phyloP scores from a whole-genome alignment of 2,329 filamentous ascomycete genomes.

The Aspergillus niger region DNA sequence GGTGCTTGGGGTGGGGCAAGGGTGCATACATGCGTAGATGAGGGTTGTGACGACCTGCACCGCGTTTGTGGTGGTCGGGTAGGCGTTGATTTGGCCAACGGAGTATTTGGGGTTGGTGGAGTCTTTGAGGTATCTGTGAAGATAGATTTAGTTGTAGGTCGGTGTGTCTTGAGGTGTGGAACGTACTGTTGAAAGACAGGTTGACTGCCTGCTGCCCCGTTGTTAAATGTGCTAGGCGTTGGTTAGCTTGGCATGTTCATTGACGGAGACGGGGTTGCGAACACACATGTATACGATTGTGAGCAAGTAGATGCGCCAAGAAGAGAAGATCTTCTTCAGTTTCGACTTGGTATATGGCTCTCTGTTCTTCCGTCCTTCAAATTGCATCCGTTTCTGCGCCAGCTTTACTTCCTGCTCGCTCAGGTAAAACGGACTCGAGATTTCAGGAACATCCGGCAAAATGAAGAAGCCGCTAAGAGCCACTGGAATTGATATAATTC shows the following conservation, averaged over 20 bases:
- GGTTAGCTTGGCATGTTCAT: background rate
- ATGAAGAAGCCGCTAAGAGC: constrained; percentile 53
- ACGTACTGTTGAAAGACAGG: constrained; percentile 57
- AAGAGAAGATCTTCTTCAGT: constrained; percentile 61
- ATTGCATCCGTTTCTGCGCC: constrained; percentile 53
- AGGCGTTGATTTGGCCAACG: constrained; percentile 52
- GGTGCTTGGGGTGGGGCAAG: no score
- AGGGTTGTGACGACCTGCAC: constrained; percentile 62
- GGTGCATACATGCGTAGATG: constrained; percentile 56
- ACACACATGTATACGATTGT: constrained; percentile 58
- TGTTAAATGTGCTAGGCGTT: constrained; percentile 58
- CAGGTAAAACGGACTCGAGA: constrained; percentile 53
- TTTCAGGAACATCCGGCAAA: constrained; percentile 55
- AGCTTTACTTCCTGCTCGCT: constrained; percentile 48
- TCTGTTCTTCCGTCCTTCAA: constrained; percentile 50
- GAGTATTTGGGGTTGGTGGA: constrained; percentile 49
- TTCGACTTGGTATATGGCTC: constrained; percentile 54
- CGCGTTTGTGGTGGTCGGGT: constrained; percentile 61
- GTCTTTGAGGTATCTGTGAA: constrained; percentile 28
- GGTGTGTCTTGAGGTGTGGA: background rate
- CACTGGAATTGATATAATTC: constrained; percentile 56
- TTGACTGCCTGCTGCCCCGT: constrained; percentile 54
- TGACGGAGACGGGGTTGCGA: background rate
- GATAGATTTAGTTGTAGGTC: background rate
- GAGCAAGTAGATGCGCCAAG: constrained; percentile 66